Base-by-base conservation (phyloP, 257 asterid genomes). In the Nicotiana obtusifolia region DNA sequence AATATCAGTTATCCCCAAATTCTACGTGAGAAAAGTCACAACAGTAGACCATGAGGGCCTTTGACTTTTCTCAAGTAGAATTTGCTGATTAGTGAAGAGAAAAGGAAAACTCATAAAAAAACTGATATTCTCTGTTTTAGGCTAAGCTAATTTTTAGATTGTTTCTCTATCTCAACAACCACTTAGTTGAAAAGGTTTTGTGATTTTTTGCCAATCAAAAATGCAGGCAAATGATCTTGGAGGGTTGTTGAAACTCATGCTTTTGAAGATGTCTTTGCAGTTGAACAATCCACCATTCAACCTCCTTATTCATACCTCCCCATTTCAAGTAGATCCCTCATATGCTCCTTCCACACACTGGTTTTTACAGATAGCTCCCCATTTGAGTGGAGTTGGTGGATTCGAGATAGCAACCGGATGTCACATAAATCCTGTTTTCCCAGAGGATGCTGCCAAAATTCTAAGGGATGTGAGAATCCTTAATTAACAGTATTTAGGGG, bases 331-430 rank as follows among this genome's bases (percentile, higher is more conserved):
- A 4, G 90, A 89, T 28, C 82, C 92, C 4, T 64, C 93, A 20
- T 54, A 89, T 28, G 64, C 87, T 60, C 83, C 87, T n/a, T 91
- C 82, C 86, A 76, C 85, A 37, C 99, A 94, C 87, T 96, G 99
- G 99, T 96, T 87, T 87, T 82, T 94, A 68, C 99, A 94, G 88
- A 89, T 95, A 64, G 91, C 92, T 82, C 99, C 98, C 68, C 99
- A 94, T 76, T 85, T 96, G 47, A 85, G 89, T 7, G 89, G 87
- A 57, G 71, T 89, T 56, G 99, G 92, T 17, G 99, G 98, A 26
- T 96, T 96, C 57, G 99, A 96, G 89, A 81, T 93, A 60, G 98
- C 93, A 14, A 87, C 90, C 0, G 99, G 99, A 4, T 96, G 99
- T 87, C 86, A 85, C 84, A 92, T 96, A 78, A 96, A 96, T 85